phyloP scores from a whole-genome alignment of 2,329 filamentous ascomycete genomes.

The Ambrosiella beaveri region DNA sequence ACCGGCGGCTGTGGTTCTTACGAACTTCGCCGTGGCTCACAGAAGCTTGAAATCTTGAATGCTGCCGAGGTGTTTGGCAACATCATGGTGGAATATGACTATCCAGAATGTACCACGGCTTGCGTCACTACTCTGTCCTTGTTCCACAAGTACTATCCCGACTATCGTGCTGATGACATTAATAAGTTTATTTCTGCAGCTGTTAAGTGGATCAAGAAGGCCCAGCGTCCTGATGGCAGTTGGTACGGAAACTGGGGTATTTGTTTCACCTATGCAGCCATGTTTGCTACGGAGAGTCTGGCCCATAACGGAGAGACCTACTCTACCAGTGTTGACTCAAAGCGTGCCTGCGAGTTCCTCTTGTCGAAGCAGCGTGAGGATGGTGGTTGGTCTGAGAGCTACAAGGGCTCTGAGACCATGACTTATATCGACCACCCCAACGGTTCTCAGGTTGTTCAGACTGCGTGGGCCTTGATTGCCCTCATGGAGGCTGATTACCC shows the following conservation, averaged over 20 bases:
- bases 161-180: slow-evolving; percentile 65
- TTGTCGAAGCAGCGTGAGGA: slow-evolving; percentile 70
- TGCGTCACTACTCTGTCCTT: slow-evolving; percentile 74
- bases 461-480: slow-evolving; percentile 73
- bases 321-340: slow-evolving; percentile 50
- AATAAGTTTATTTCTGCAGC: slow-evolving; percentile 53
- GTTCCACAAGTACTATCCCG: slow-evolving; percentile 65
- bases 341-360: slow-evolving; percentile 69
- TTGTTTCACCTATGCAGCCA: slow-evolving; percentile 90
- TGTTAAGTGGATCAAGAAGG: slow-evolving; percentile 63
- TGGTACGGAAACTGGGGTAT: slow-evolving; percentile 99
- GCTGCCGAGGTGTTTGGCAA: slow-evolving; percentile 90
- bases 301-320: slow-evolving; percentile 69
- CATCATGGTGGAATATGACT: slow-evolving; percentile 98
- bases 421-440: slow-evolving; percentile 57
- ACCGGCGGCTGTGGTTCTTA: slow-evolving; percentile 83
- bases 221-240: slow-evolving; percentile 65
- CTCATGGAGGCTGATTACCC: slow-evolving; percentile 73
- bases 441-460: slow-evolving; percentile 81
- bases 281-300: slow-evolving; percentile 88
- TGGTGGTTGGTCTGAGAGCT: slow-evolving; percentile 94
- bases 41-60: slow-evolving; percentile 70
- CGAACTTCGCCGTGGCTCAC: slow-evolving; percentile 62
- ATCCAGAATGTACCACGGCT: slow-evolving; percentile 93
- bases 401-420: slow-evolving; percentile 63